These are phyloP conservation scores for Xylaria sp. DNA, from an alignment of 2,329 filamentous ascomycete species.

Conservation along the genomic window DNA sequence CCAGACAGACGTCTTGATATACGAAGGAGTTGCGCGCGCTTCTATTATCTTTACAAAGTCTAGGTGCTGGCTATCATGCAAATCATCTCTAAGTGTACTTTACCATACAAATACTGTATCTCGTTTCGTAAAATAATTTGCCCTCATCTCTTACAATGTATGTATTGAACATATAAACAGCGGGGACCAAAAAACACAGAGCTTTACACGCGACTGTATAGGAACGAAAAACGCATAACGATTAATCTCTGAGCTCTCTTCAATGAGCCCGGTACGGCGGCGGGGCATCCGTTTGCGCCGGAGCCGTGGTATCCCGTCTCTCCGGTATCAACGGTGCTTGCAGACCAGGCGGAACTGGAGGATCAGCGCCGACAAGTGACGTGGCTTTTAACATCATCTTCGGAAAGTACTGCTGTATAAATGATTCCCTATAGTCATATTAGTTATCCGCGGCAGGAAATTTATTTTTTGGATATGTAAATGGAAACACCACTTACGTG, in stretches of 20 bases:
- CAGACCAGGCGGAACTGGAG: slow-evolving; percentile 12
- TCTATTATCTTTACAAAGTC: slow-evolving; percentile 22
- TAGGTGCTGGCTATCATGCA: slow-evolving; percentile 12
- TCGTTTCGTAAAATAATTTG: background rate
- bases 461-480: background rate
- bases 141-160: background rate
- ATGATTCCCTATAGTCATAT: slow-evolving; percentile 67
- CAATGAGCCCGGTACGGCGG: slow-evolving; percentile 36
- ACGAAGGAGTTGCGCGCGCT: background rate
- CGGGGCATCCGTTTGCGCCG: slow-evolving; percentile 22
- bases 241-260: slow-evolving; percentile 13
- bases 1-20: background rate
- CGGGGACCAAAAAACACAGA: background rate
- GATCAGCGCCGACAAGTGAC: slow-evolving; percentile 32
- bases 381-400: slow-evolving; percentile 69
- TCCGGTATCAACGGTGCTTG: slow-evolving; percentile 22
- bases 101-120: slow-evolving; percentile 16
- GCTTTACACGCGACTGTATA: background rate
- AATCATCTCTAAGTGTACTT: slow-evolving; percentile 11
- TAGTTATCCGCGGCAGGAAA: background rate
- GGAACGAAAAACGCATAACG: background rate
- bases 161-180: background rate
- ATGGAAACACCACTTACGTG: slow-evolving; percentile 61
- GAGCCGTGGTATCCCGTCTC: background rate
- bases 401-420: slow-evolving; percentile 80